Evolutionary conservation across 148 eudicot species (phyloP), one percentile per base, ranked within the genome.

Genomic region (Rhododendron mucronatum): DNA sequence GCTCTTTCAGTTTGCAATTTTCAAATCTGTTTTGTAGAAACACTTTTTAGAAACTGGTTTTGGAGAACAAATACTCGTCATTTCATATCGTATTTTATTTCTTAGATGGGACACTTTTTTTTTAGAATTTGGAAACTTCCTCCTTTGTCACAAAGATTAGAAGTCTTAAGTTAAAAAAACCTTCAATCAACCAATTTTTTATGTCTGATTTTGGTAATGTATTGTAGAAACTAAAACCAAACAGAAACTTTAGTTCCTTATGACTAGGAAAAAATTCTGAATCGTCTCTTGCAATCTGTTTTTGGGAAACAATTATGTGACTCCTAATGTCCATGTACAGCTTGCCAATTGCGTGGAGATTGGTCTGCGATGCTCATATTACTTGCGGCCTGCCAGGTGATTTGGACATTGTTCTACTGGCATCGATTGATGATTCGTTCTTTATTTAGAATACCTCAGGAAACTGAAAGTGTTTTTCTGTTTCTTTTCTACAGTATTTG

Each of bases 281-380:
- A 71, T 71, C 76, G 15, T 71, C 9, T 71, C 74, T 65, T 26
- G 76, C 76, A 33, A 71, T 30, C 39, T 71, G 20, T 16, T 33
- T 48, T 63, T 14, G 16, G 16, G 20, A 63, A 28, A 23, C 39
- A 53, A 30, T 82, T 35, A 30, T 39, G 55, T 78, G 30, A 28
- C 53, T 83, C 45, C 79, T 5, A 41, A 18, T 83, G 50, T 85
- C 23, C 18, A 28, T 83, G 1, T 82, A 80, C 91, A 97, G 99
- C 91, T 97, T 67, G 99, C 88, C 16, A 93, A 93, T 45, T 97
- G 99, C 86, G 93, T 94, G 67, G 98, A 95, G 92, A 91, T 97
- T 78, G 99, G 99, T 79, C 88, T 97, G 87, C 96, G 47, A 95
- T 94, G 95, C 88, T 97, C 79, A 85, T 97, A 84, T 85, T 95